Conservation (phyloP, 768 basidiomycete genomes). For the Calvatia gigantea region DNA sequence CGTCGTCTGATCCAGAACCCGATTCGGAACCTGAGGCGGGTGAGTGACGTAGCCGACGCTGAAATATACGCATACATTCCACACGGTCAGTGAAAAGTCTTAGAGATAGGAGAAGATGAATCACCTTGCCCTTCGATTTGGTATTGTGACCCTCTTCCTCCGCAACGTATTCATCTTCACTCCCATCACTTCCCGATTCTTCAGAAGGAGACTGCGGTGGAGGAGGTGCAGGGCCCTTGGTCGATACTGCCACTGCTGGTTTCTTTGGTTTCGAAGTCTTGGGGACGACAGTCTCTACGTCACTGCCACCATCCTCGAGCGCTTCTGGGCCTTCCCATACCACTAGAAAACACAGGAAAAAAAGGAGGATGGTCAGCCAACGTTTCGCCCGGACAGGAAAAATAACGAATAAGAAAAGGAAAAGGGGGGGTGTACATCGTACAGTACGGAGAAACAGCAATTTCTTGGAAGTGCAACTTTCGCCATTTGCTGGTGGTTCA, state of each 20-base stretch:
- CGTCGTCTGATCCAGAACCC: conserved; percentile 42
- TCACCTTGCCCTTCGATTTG: conserved; percentile 42
- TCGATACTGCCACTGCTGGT: conserved; percentile 18
- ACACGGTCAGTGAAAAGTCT: background rate
- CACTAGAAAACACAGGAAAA: conserved; percentile 39
- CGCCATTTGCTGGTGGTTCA: conserved; percentile 11
- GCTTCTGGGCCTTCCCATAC: conserved; percentile 69
- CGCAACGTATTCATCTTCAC: conserved; percentile 72
- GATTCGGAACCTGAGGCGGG: conserved; percentile 19
- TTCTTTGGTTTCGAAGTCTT: conserved; percentile 27
- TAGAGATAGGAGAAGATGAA: conserved; percentile 11
- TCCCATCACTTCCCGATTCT: conserved; percentile 50
- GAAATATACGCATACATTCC: background rate
- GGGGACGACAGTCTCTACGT: conserved; percentile 22
- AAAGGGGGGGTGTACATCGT: conserved; percentile 9
- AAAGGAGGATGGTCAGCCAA: conserved; percentile 15
- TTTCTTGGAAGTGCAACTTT: conserved; percentile 9
- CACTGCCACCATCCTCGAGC: conserved; percentile 40
- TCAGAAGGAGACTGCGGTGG: conserved; percentile 23
- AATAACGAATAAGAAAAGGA: conserved; percentile 8
- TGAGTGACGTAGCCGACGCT: conserved; percentile 3
- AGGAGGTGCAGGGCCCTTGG: background rate
- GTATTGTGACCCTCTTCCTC: conserved; percentile 33
- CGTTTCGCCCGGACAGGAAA: background rate
- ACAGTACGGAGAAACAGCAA: conserved; percentile 6